These are phyloP conservation scores for Alternaria sp. DNA, from an alignment of 2,329 filamentous ascomycete genomes.

Conservation along the genomic window DNA sequence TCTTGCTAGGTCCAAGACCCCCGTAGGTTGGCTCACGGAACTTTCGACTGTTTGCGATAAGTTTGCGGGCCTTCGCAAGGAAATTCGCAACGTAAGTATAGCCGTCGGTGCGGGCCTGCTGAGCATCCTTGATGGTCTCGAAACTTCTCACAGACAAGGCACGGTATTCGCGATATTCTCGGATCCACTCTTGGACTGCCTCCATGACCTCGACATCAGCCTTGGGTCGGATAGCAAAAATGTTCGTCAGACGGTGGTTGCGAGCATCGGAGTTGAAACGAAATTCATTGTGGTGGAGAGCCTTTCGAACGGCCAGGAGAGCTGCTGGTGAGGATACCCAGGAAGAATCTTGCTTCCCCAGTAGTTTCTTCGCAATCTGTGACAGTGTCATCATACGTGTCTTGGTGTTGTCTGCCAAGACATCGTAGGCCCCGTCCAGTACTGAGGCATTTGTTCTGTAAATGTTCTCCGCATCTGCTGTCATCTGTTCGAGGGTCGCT, in stretches of 20 bases:
- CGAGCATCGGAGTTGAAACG: slow-evolving; percentile 66
- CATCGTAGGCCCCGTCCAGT: slow-evolving; percentile 60
- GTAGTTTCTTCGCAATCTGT: slow-evolving; percentile 57
- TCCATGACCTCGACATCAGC: slow-evolving; percentile 64
- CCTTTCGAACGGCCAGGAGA: slow-evolving; percentile 75
- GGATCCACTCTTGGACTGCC: slow-evolving; percentile 62
- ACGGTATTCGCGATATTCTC: slow-evolving; percentile 62
- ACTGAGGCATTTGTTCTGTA: slow-evolving; percentile 58
- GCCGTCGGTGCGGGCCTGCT: slow-evolving; percentile 23
- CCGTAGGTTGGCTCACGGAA: slow-evolving; percentile 46
- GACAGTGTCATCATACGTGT: slow-evolving; percentile 59
- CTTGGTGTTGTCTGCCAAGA: slow-evolving; percentile 55
- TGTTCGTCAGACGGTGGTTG: slow-evolving; percentile 62
- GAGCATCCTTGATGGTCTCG: background rate
- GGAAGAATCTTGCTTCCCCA: slow-evolving; percentile 32
- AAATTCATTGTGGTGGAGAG: slow-evolving; percentile 67
- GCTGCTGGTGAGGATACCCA: slow-evolving; percentile 54
- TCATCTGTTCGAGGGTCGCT: slow-evolving; percentile 55
- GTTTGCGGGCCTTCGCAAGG: slow-evolving; percentile 51
- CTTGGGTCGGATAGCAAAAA: slow-evolving; percentile 70
- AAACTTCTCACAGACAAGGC: slow-evolving; percentile 34
- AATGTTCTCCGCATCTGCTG: slow-evolving; percentile 55
- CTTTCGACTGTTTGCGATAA: slow-evolving; percentile 53
- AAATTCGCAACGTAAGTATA: slow-evolving; percentile 49
- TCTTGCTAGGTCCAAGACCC: slow-evolving; percentile 52